Conservation (phyloP, 768 basidiomycete species). For the Amanita muscaria region DNA sequence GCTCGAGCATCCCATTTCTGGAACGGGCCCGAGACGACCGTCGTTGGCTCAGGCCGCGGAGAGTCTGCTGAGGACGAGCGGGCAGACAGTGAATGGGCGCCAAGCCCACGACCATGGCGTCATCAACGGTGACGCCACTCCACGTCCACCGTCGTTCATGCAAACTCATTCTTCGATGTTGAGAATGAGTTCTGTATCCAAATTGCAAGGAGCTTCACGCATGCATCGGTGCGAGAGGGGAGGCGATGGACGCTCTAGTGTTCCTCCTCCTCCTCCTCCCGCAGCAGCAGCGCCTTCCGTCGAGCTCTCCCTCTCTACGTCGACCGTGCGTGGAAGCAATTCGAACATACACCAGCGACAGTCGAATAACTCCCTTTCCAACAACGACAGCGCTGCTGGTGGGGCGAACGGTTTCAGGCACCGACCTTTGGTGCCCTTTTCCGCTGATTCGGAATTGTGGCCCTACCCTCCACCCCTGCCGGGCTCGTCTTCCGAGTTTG, state of each 20-base stretch:
- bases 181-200: constrained; percentile 5
- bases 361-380: neutral
- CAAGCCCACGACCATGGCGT: constrained; percentile 13
- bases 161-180: neutral
- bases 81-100: neutral
- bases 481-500: constrained; percentile 13
- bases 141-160: constrained; percentile 23
- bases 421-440: constrained; percentile 50
- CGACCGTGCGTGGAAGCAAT: constrained; percentile 1
- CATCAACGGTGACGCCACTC: constrained; percentile 54
- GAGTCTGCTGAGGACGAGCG: neutral
- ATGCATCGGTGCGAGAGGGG: constrained; percentile 1
- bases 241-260: constrained; percentile 1
- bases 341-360: neutral
- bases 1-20: constrained; percentile 19
- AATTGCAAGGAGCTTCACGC: constrained; percentile 1
- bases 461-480: constrained; percentile 47
- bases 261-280: no score
- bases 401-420: constrained; percentile 16
- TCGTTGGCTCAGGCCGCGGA: constrained; percentile 18
- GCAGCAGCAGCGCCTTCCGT: constrained; percentile 3
- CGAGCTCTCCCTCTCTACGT: constrained; percentile 1
- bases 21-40: constrained; percentile 25
- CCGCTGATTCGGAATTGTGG: constrained; percentile 60
- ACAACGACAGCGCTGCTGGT: neutral